These are phyloP conservation scores for Trichopus zeylanicus DNA, from an alignment of 116 monocot species.

Conservation along the genomic window DNA sequence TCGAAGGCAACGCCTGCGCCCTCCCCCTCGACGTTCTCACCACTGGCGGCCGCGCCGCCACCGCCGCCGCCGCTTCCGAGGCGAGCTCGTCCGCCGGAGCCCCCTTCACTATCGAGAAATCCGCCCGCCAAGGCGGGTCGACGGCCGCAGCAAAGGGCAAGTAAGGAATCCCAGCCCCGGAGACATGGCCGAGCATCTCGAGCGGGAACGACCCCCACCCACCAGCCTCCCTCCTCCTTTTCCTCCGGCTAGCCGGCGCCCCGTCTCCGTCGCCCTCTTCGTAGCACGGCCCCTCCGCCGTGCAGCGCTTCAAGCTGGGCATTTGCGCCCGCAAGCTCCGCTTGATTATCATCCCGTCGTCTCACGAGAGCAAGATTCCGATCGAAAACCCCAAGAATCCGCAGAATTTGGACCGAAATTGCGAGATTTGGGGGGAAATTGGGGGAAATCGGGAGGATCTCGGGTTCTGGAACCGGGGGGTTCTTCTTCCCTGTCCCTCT, in stretches of 20 bases:
- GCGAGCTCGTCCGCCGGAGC: constrained; percentile 4
- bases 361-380: too few relatives aligned
- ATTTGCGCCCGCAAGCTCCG: constrained; percentile 50
- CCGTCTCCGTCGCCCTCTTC: constrained; percentile 7
- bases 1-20: constrained; percentile 53
- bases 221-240: not conserved
- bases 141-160: constrained; percentile 8
- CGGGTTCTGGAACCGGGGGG: too few relatives aligned
- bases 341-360: constrained; percentile 65
- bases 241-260: not conserved
- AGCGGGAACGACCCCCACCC: constrained; percentile 20
- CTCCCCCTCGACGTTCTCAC: constrained; percentile 57
- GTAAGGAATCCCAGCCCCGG: constrained; percentile 12
- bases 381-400: not conserved
- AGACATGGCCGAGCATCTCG: constrained; percentile 27
- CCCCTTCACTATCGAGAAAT: not conserved
- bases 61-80: not conserved
- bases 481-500: too few relatives aligned
- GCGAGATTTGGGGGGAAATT: too few relatives aligned
- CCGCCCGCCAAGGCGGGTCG: constrained; percentile 5
- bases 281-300: constrained; percentile 6
- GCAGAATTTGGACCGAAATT: too few relatives aligned
- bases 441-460: too few relatives aligned
- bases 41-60: constrained; percentile 19
- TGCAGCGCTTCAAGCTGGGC: constrained; percentile 56